phyloP scores from a whole-genome alignment of 768 basidiomycete species.

The Heimioporus sp. region DNA sequence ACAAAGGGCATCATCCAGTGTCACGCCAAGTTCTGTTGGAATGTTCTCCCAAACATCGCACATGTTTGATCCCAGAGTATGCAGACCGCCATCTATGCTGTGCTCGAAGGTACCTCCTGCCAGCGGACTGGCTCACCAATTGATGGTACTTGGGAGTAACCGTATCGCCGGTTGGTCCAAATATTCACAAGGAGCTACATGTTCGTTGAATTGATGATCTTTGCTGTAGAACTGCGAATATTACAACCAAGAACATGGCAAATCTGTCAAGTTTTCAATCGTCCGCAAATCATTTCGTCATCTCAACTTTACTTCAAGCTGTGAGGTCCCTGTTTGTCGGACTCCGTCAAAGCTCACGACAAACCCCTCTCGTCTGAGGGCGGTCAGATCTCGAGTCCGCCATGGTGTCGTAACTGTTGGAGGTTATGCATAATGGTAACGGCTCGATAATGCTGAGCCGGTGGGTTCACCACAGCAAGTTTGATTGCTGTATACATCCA shows the following conservation, averaged over 20 bases:
- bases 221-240: not conserved
- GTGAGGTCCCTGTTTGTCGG: no score
- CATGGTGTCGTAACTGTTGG: no score
- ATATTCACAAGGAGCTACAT: no score
- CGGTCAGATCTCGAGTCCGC: no score
- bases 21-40: not conserved
- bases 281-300: not conserved
- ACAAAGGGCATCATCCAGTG: not conserved
- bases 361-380: no score
- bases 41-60: not conserved
- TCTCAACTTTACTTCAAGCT: no score
- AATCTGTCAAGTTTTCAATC: not conserved
- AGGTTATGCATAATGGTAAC: no score
- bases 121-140: no score
- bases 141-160: no score
- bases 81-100: slow-evolving; percentile 10
- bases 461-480: not conserved
- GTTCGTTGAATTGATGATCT: no score
- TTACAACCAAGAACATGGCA: not conserved
- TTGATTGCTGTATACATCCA: not conserved
- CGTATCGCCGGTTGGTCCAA: no score
- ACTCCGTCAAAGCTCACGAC: no score
- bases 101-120: not conserved
- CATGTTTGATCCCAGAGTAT: not conserved
- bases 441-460: not conserved